Percentiles rank a stretch among this genome's conserved stretches.
Evolutionary conservation across 202 grass and related monocot species (phyloP).

Genomic region (Tripidium arundinaceum): DNA sequence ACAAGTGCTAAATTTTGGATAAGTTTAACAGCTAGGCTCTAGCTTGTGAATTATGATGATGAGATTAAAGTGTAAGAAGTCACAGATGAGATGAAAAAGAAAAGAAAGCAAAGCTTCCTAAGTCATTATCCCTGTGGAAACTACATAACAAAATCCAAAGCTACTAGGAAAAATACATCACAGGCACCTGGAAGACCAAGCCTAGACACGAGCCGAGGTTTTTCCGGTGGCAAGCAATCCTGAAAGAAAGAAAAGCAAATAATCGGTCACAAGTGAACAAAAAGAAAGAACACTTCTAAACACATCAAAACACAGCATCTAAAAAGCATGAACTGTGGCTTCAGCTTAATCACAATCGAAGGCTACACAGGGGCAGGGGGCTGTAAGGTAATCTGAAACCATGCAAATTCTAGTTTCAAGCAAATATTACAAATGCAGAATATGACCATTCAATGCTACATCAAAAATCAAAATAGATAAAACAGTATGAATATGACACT

Average conservation of each 20-base stretch:
- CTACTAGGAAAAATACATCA: neutral
- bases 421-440: neutral
- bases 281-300: conserved; percentile 5
- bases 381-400: neutral
- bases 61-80: neutral
- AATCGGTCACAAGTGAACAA: neutral
- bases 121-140: neutral
- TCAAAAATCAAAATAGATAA: neutral
- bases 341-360: neutral
- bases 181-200: conserved; percentile 86
- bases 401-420: neutral
- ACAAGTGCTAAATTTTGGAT: neutral
- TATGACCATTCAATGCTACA: neutral
- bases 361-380: neutral
- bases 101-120: neutral
- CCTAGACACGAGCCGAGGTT: conserved; percentile 81
- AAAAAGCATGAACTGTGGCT: neutral
- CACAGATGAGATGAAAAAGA: neutral
- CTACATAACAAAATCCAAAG: neutral
- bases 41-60: conserved; percentile 1
- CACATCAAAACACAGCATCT: neutral
- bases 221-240: conserved; percentile 74
- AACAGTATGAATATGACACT: neutral
- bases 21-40: neutral
- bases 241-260: conserved; percentile 37